These are phyloP conservation scores for Paecilomyces dactylethromorphus DNA, from an alignment of 2,329 filamentous ascomycete species.

Conservation along the genomic window DNA sequence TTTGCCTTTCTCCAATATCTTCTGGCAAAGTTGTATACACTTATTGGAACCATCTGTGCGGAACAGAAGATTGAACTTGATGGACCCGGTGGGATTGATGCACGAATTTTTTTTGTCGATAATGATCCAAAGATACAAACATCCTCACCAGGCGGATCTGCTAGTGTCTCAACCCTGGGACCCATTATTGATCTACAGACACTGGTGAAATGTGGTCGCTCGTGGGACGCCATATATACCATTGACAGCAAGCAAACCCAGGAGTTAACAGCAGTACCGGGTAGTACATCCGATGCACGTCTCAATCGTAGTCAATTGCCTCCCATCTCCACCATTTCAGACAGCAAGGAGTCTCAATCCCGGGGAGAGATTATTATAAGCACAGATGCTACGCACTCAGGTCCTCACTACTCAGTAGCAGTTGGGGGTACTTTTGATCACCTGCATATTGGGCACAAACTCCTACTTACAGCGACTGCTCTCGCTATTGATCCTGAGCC, in stretches of 20 bases:
- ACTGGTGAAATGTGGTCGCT: slow-evolving; percentile 35
- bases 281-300: not conserved
- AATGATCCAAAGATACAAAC: slow-evolving; percentile 37
- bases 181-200: slow-evolving; percentile 45
- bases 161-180: slow-evolving; percentile 26
- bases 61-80: slow-evolving; percentile 56
- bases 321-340: slow-evolving; percentile 14
- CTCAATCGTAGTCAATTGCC: slow-evolving; percentile 11
- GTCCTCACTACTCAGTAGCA: slow-evolving; percentile 57
- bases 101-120: slow-evolving; percentile 66
- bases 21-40: slow-evolving; percentile 69
- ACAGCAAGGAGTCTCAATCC: slow-evolving; percentile 14
- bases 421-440: slow-evolving; percentile 96
- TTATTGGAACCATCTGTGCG: slow-evolving; percentile 67
- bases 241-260: slow-evolving; percentile 20
- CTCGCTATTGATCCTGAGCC: slow-evolving; percentile 57
- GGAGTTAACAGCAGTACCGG: slow-evolving; percentile 14
- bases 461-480: slow-evolving; percentile 83
- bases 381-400: slow-evolving; percentile 11
- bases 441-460: slow-evolving; percentile 88
- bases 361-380: slow-evolving; percentile 13
- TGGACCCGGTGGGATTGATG: slow-evolving; percentile 66
- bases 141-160: slow-evolving; percentile 2
- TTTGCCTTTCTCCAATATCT: slow-evolving; percentile 68
- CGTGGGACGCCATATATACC: slow-evolving; percentile 26